A percentile compares a stretch with the other conserved stretches of the same genome.
Evolutionary conservation across 2,329 filamentous ascomycete genomes (phyloP).

Genomic region (Bipolaris cookei): DNA sequence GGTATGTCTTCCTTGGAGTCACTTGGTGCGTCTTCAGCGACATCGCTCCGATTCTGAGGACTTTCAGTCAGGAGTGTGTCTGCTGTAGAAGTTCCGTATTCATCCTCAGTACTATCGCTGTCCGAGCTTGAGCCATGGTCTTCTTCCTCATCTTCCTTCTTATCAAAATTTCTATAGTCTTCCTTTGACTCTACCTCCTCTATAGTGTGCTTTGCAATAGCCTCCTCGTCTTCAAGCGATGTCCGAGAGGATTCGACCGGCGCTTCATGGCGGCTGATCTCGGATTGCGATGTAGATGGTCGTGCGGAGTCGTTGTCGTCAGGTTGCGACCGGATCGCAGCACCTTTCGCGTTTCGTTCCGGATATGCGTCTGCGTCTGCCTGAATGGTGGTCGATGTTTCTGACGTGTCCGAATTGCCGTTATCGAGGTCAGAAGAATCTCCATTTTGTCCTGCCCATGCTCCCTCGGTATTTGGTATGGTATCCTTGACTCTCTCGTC

Average conservation of each 20-base stretch:
- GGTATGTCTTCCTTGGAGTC: background rate
- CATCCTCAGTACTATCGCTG: constrained; percentile 10
- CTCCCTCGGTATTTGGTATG: constrained; percentile 10
- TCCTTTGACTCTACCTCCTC: background rate
- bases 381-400: constrained; percentile 42
- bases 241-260: constrained; percentile 45
- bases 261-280: constrained; percentile 41
- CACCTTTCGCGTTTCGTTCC: constrained; percentile 5
- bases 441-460: constrained; percentile 20
- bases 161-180: background rate
- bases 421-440: constrained; percentile 19
- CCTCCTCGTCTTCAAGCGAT: constrained; percentile 43
- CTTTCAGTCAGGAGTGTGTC: constrained; percentile 10
- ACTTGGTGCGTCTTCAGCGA: background rate
- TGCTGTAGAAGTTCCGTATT: constrained; percentile 9
- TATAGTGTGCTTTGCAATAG: background rate
- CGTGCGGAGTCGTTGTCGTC: constrained; percentile 44
- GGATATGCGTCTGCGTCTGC: constrained; percentile 27
- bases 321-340: constrained; percentile 14
- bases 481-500: background rate
- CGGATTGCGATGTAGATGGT: constrained; percentile 47
- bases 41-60: background rate
- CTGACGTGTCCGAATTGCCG: constrained; percentile 39
- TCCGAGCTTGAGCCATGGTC: background rate
- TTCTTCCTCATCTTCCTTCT: background rate